Evolutionary conservation across 768 basidiomycete species (phyloP).

Genomic region (Mrakia blollopis): DNA sequence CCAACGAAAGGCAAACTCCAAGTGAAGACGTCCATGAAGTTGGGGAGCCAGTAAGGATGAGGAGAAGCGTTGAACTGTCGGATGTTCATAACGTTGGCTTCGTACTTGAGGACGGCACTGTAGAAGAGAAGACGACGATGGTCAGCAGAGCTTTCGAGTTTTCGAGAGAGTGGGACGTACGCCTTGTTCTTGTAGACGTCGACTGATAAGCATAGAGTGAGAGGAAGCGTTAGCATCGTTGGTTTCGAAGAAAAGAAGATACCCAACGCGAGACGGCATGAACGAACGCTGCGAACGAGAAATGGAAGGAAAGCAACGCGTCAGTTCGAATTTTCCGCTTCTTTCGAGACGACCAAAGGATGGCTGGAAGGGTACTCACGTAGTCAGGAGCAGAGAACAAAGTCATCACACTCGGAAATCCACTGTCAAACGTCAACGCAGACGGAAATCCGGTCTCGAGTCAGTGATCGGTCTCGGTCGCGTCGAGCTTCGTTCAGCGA

Average conservation of each 20-base stretch:
- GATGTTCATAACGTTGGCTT: constrained; percentile 65
- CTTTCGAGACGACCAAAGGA: background rate
- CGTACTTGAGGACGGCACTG: constrained; percentile 88
- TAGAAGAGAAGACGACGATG: background rate
- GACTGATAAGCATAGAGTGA: constrained; percentile 40
- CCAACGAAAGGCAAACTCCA: constrained; percentile 99
- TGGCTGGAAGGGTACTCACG: background rate
- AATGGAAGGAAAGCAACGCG: background rate
- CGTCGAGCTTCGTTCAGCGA: background rate
- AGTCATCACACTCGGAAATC: constrained; percentile 99
- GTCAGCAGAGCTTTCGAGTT: background rate
- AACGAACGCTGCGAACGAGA: constrained; percentile 13
- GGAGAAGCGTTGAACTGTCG: constrained; percentile 32
- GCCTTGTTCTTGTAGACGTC: constrained; percentile 99
- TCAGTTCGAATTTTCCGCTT: background rate
- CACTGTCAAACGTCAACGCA: constrained; percentile 39
- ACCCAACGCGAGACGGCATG: background rate
- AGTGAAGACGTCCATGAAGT: constrained; percentile 99
- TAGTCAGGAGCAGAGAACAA: constrained; percentile 61
- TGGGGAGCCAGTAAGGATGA: constrained; percentile 57
- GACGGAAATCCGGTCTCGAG: background rate
- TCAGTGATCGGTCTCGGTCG: background rate
- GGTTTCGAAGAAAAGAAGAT: constrained; percentile 57
- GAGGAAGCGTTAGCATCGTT: background rate
- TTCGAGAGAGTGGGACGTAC: background rate